phyloP scores from a whole-genome alignment of 768 basidiomycete species.

The Agaricus sinodeliciosus region DNA sequence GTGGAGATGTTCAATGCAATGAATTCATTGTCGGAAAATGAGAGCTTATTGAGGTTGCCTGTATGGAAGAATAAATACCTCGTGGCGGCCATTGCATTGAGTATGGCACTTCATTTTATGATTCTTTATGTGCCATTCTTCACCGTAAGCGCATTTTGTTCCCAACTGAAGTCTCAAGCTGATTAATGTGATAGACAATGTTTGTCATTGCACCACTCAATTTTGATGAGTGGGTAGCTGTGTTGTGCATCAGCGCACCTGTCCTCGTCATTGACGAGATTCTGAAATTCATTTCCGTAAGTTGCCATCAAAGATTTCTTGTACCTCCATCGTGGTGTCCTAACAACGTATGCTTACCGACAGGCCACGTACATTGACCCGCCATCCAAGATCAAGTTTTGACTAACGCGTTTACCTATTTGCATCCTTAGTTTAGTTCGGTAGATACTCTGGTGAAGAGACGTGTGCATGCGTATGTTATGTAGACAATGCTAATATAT shows the following conservation, averaged over 20 bases:
- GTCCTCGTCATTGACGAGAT: slow-evolving; percentile 88
- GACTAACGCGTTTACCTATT: slow-evolving; percentile 24
- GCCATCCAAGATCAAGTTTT: slow-evolving; percentile 42
- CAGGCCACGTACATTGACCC: slow-evolving; percentile 56
- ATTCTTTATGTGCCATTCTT: slow-evolving; percentile 98
- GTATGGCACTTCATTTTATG: slow-evolving; percentile 90
- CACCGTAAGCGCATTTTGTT: slow-evolving; percentile 50
- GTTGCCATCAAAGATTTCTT: slow-evolving; percentile 14
- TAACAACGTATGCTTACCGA: neutral
- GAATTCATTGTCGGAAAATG: slow-evolving; percentile 98
- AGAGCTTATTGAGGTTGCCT: slow-evolving; percentile 82
- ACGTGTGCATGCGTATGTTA: neutral
- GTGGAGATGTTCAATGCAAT: slow-evolving; percentile 98
- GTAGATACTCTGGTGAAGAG: neutral
- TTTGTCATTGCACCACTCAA: slow-evolving; percentile 94
- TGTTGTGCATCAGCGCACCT: slow-evolving; percentile 80
- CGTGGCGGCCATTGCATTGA: slow-evolving; percentile 80
- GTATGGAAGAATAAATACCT: slow-evolving; percentile 95
- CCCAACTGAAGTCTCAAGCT: slow-evolving; percentile 3
- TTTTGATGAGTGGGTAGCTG: slow-evolving; percentile 93
- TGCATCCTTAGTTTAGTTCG: neutral
- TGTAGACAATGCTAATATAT: neutral
- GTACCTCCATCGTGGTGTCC: neutral
- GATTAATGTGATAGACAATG: slow-evolving; percentile 42
- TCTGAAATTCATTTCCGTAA: slow-evolving; percentile 76